Conservation (phyloP, 495 filamentous ascomycete species). For the Hyaloscypha bicolor region DNA sequence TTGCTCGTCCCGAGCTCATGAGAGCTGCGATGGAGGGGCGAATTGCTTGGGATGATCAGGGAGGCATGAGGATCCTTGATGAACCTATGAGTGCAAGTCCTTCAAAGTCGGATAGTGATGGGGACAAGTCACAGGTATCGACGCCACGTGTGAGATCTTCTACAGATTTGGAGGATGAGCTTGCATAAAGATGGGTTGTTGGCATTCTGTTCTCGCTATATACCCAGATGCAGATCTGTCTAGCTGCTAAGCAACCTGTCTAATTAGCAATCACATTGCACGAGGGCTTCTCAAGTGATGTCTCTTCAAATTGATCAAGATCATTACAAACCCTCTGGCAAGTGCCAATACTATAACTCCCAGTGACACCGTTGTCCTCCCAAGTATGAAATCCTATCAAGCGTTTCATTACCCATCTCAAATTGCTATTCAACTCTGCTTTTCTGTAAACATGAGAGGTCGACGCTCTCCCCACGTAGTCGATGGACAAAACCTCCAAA, state of each 20-base stretch:
- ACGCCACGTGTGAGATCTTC: not conserved
- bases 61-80: slow-evolving; percentile 30
- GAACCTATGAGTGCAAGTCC: not conserved
- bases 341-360: no score
- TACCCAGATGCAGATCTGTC: not conserved
- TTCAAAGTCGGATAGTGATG: not conserved
- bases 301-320: no score
- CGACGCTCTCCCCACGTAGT: slow-evolving; percentile 15
- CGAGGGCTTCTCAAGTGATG: no score
- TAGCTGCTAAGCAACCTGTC: no score
- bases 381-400: no score
- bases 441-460: slow-evolving; percentile 2
- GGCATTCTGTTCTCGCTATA: not conserved
- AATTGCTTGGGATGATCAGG: slow-evolving; percentile 60
- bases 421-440: not conserved
- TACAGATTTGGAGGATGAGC: not conserved
- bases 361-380: no score
- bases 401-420: no score
- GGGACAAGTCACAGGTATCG: not conserved
- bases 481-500: slow-evolving; percentile 13
- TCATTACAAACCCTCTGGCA: no score
- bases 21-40: slow-evolving; percentile 60
- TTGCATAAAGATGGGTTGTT: not conserved
- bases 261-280: no score
- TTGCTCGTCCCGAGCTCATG: slow-evolving; percentile 57